These are phyloP conservation scores for Sphaerostilbella broomeana DNA, from an alignment of 2,329 filamentous ascomycete species.

Conservation along the genomic window DNA sequence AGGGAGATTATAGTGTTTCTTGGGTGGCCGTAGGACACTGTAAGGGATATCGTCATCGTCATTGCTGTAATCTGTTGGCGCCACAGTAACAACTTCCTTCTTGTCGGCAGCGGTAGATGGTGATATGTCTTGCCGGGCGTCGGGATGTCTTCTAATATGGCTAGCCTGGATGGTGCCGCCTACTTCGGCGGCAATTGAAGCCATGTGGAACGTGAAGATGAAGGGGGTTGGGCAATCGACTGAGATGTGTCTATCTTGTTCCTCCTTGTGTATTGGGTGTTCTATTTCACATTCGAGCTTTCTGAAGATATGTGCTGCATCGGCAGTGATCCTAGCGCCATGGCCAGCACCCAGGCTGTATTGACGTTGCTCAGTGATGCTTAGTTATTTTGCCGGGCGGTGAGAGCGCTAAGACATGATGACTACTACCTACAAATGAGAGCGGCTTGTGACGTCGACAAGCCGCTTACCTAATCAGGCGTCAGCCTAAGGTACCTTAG, in stretches of 20 bases:
- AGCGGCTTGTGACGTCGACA: too few relatives aligned
- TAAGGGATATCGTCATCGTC: slow-evolving; percentile 59
- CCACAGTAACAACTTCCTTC: slow-evolving; percentile 9
- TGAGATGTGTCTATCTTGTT: too few relatives aligned
- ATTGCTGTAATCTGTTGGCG: slow-evolving; percentile 25
- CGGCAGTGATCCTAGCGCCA: neutral
- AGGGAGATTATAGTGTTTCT: slow-evolving; percentile 42
- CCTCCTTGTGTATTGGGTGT: too few relatives aligned
- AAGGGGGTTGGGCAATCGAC: neutral
- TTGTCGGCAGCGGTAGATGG: slow-evolving; percentile 15
- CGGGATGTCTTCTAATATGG: slow-evolving; percentile 67
- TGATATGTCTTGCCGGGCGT: slow-evolving; percentile 67
- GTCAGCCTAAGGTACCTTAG: too few relatives aligned
- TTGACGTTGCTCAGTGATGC: neutral
- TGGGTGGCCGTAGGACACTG: slow-evolving; percentile 53
- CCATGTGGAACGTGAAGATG: slow-evolving; percentile 32
- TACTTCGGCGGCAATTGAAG: slow-evolving; percentile 57
- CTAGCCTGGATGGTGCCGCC: slow-evolving; percentile 76
- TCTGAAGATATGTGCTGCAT: too few relatives aligned
- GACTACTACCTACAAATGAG: too few relatives aligned
- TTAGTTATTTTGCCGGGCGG: slow-evolving; percentile 25
- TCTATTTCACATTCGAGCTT: too few relatives aligned
- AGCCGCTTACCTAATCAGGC: slow-evolving; percentile 10
- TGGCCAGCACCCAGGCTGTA: neutral
- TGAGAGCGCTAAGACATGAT: too few relatives aligned